Base-by-base conservation (phyloP, 1,139 yeast species). In the Blastobotrys ciferrii region DNA sequence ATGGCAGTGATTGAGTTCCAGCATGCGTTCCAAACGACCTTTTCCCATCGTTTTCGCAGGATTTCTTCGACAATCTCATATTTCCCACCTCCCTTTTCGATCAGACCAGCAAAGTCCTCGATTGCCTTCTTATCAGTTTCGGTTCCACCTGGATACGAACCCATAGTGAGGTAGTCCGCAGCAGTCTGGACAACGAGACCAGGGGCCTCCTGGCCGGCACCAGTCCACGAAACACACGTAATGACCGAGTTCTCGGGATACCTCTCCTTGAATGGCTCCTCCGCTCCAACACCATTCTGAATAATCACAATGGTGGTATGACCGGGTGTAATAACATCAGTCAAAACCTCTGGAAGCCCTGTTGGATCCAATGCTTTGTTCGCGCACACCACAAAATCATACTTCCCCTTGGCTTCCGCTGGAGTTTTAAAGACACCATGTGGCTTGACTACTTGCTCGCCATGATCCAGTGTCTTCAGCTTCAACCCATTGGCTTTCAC, bases 221-320 rank as follows among this genome's bases (percentile, higher is more conserved):
- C 77, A 49, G 81, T 78, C 69, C 80, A 73, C 0, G 82, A 72
- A 2, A 82, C 84, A 25, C 85, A 87, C 49, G 83, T 75, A 28
- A 84, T 67, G 11, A 81, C 73, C 12, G 77, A 63, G 48, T 78
- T 76, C 0, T 70, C 62, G 9, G 89, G 87, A 57, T 73, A 82
- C 40, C 71, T 65, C 45, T 71, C 67, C 33, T 75, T 68, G 59
- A 80, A 70, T 1, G 81, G 75, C 38, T 67, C 68, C 58, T 84
- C 91, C 47, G 82, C 80, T 15, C 81, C 87, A 45, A 81, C 70
- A 3, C 89, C 89, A 58, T 83, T 83, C 62, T 83, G 87, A 43
- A 82, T 63, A 52, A 83, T 68, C 1, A 82, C 76, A 49, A 84
- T 75, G 7, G 85, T 75, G 15, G 70, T 66, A 5, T 64, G 68